Evolutionary conservation across 495 filamentous ascomycete genomes (phyloP), one percentile per base, ranked within the genome.

Genomic region (Hapsidospora chrysogenum): DNA sequence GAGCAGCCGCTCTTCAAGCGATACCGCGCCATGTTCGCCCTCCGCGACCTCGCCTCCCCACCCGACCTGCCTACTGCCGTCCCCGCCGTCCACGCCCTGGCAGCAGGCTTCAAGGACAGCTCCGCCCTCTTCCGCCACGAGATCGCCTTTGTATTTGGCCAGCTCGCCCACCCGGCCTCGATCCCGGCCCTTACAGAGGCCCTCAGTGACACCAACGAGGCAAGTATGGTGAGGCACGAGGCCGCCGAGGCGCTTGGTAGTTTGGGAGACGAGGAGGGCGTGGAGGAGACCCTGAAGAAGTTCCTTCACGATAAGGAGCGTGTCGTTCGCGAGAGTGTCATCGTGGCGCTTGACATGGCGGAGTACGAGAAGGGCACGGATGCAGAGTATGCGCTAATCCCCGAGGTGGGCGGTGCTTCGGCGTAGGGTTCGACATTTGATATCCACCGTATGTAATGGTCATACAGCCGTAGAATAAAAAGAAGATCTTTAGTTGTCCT

Each of bases 101-200:
- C 87, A n/a, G 75, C 71, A 46, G 92, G 89, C 2, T 77, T 99
- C 47, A 62, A 64, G 6, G 89, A 99, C 51, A 64, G 73, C 8
- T 92, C 84, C 28, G 84, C 85, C 14, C 72, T 99, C n/a, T 95
- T 99, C 65, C 72, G 89, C 39, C 89, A 99, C 56, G 89, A 99
- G 50, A 81, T 96, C 45, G 89, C 92, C 9, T 99, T 99, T 50
- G 87, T 99, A 9, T 99, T 95, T 45, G 89, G 89, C 16, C 92
- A 99, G 48, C 67, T 99, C 17, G 81, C 79, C 34, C 87, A 96
- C 51, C 89, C 92, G 1, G 85, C 86, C n/a, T 89, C 81, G 0
- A 92, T 99, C 46, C 85, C 89, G 7, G 82, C 80, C 38, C 71
- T 99, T 13, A 76, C 80, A 17, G 72, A 70, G 27, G 74, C 78